Evolutionary conservation across 2,329 filamentous ascomycete genomes (phyloP).

Genomic region (Phialophora tarda): DNA sequence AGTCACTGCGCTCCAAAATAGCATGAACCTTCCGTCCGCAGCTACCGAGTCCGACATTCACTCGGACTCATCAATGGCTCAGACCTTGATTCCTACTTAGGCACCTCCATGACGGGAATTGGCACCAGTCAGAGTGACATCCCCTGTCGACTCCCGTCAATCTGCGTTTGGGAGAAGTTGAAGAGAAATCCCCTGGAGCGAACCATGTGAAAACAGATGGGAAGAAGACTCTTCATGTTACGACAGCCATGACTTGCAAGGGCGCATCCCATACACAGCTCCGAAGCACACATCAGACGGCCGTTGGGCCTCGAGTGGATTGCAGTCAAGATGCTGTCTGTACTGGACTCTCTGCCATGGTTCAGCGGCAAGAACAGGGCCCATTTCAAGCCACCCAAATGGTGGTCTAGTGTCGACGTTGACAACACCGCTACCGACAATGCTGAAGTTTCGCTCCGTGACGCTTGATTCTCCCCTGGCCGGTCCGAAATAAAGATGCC

Average conservation of each 20-base stretch:
- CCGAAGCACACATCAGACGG: neutral
- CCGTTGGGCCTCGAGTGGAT: neutral
- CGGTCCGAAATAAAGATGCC: neutral
- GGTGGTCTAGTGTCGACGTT: neutral
- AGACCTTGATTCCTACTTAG: neutral
- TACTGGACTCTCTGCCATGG: neutral
- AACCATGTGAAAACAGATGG: neutral
- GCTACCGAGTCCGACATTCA: neutral
- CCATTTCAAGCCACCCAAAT: neutral
- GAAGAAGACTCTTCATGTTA: neutral
- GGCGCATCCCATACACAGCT: neutral
- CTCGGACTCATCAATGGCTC: neutral
- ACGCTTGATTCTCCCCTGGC: neutral
- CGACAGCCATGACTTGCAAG: neutral
- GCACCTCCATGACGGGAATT: neutral
- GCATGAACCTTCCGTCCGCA: neutral
- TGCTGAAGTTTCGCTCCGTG: neutral
- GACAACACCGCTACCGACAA: neutral
- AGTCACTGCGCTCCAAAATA: conserved; percentile 1
- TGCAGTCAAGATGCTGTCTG: neutral
- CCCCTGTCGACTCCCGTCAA: neutral
- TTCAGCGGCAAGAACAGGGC: neutral
- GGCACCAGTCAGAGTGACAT: neutral
- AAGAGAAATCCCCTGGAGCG: neutral
- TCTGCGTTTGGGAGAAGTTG: neutral